These are phyloP conservation scores for Lasiodiplodia sp. DNA, from an alignment of 2,329 filamentous ascomycete species.

Conservation along the genomic window DNA sequence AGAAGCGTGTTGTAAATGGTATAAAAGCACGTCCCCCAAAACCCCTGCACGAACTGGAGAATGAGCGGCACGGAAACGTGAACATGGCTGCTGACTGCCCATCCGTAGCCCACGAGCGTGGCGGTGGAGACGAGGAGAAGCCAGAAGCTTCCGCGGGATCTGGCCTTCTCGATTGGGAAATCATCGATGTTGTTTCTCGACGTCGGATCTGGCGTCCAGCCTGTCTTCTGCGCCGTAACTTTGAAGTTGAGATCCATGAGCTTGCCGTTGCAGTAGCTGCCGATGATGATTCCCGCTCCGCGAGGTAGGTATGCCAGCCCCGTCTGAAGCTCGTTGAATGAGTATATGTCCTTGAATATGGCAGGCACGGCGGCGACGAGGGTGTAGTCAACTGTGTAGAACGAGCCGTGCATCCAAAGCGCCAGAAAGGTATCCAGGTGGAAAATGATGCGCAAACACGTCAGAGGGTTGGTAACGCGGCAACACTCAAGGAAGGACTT, in stretches of 20 bases:
- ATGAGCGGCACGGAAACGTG: constrained; percentile 41
- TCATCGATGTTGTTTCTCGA: not conserved
- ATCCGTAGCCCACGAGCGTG: constrained; percentile 43
- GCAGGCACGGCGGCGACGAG: not conserved
- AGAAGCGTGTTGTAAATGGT: constrained; percentile 47
- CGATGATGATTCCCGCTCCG: constrained; percentile 22
- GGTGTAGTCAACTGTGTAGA: not conserved
- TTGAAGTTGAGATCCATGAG: not conserved
- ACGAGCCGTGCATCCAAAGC: constrained; percentile 16
- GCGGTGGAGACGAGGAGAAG: constrained; percentile 38
- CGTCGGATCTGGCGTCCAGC: not conserved
- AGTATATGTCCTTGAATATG: not conserved
- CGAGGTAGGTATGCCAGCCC: constrained; percentile 11
- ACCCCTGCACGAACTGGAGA: constrained; percentile 49
- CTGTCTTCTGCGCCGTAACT: not conserved
- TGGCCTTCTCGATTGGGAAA: constrained; percentile 41
- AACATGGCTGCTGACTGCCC: constrained; percentile 36
- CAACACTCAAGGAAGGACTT: not conserved
- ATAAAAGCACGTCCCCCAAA: constrained; percentile 45
- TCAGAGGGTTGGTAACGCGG: not conserved
- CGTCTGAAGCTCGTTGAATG: constrained; percentile 5
- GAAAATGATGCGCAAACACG: not conserved
- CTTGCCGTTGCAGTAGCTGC: constrained; percentile 44
- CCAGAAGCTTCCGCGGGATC: constrained; percentile 39
- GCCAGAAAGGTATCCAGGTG: constrained; percentile 17